Percentiles rank a stretch among this genome's conserved stretches.
phyloP scores from a whole-genome alignment of 352 stramenopile species.

The Aphanomyces euteiches region DNA sequence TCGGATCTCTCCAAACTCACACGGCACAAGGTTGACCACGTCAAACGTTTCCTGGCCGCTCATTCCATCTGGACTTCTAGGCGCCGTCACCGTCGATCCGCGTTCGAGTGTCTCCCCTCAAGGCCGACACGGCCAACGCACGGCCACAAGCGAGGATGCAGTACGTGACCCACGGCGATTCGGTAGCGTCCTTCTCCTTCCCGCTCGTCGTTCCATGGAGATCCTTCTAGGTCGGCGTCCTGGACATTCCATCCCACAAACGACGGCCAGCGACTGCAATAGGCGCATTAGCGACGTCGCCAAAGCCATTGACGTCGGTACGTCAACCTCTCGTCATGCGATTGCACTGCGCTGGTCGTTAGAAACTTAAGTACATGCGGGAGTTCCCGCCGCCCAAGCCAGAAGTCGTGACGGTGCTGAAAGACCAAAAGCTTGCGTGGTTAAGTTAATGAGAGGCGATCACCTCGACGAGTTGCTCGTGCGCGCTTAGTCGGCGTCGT shows the following conservation, averaged over 20 bases:
- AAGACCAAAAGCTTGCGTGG: slow-evolving; percentile 27
- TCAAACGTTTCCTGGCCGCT: too few relatives aligned
- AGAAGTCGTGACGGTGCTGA: slow-evolving; percentile 27
- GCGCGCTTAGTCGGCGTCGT: not conserved
- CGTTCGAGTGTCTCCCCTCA: slow-evolving; percentile 19
- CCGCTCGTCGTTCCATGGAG: not conserved
- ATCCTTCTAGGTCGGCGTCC: slow-evolving; percentile 15
- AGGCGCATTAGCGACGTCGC: not conserved
- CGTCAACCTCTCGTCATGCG: too few relatives aligned
- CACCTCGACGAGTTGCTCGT: not conserved
- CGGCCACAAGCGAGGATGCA: slow-evolving; percentile 10
- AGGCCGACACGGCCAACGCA: slow-evolving; percentile 26
- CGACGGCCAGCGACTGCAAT: slow-evolving; percentile 14
- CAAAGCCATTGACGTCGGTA: not conserved
- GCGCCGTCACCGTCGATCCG: not conserved
- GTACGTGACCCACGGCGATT: slow-evolving; percentile 29
- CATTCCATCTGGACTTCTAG: too few relatives aligned
- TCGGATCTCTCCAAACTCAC: too few relatives aligned
- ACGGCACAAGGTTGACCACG: too few relatives aligned
- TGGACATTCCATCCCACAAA: slow-evolving; percentile 12
- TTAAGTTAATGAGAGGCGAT: slow-evolving; percentile 16
- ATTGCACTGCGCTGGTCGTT: not conserved
- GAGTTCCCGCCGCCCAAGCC: slow-evolving; percentile 26
- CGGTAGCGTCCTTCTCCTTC: not conserved
- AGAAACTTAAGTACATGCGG: slow-evolving; percentile 28